These are phyloP conservation scores for Echeveria elegans DNA, from an alignment of 164 flowering plant species.

Conservation along the genomic window DNA sequence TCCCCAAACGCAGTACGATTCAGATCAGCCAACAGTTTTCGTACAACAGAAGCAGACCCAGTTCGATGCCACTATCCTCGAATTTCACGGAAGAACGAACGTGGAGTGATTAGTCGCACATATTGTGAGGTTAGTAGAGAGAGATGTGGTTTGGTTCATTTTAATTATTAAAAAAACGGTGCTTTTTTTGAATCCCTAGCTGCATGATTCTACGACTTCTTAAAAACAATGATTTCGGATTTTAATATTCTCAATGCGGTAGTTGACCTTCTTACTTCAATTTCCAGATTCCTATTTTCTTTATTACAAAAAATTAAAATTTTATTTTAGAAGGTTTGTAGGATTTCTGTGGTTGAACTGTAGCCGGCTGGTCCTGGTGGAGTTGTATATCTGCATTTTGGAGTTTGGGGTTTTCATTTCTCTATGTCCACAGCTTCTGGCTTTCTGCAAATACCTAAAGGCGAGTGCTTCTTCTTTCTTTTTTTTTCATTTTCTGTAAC, in stretches of 20 bases:
- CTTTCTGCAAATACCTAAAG: background rate
- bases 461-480: no score
- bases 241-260: background rate
- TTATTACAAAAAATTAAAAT: background rate
- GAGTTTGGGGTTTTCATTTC: background rate
- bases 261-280: background rate
- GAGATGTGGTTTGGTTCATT: background rate
- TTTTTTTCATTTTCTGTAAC: background rate
- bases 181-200: background rate
- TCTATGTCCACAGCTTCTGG: background rate
- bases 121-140: background rate
- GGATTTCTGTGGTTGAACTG: background rate
- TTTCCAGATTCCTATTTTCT: background rate
- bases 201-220: slow-evolving; percentile 1
- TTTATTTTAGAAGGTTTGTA: background rate
- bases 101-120: background rate
- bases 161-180: background rate
- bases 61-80: background rate
- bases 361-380: background rate
- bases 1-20: no score
- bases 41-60: background rate
- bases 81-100: background rate
- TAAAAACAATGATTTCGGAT: background rate
- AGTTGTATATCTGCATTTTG: background rate
- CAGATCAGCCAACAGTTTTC: background rate